These are phyloP conservation scores for Ophiosphaerella narmari DNA, from an alignment of 2,329 filamentous ascomycete genomes.

Conservation along the genomic window DNA sequence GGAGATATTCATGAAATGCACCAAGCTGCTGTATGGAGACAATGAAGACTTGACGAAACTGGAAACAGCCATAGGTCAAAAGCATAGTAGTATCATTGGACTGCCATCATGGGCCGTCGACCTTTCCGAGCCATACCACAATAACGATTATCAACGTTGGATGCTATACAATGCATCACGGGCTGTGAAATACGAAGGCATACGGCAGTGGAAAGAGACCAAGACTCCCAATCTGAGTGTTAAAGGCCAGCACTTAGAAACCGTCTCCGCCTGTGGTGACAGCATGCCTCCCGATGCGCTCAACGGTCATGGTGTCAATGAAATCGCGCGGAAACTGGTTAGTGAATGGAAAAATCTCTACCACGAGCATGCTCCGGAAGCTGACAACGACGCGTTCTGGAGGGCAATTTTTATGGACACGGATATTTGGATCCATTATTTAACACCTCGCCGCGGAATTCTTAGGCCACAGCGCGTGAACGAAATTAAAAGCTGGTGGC, in stretches of 20 bases:
- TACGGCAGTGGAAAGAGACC: neutral
- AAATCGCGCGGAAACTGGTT: neutral
- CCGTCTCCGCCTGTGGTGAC: neutral
- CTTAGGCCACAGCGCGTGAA: neutral
- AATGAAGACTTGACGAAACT: slow-evolving; percentile 1
- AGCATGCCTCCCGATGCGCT: too few relatives aligned
- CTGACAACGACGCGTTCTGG: slow-evolving; percentile 1
- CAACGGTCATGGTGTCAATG: too few relatives aligned
- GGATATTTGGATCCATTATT: neutral
- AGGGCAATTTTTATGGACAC: slow-evolving; percentile 1
- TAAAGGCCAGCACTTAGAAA: neutral
- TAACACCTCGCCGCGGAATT: neutral
- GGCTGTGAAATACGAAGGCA: neutral
- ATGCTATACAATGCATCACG: neutral
- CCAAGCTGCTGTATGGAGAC: slow-evolving; percentile 1
- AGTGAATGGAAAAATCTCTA: neutral
- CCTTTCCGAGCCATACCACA: neutral
- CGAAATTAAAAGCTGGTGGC: slow-evolving; percentile 1
- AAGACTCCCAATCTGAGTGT: neutral
- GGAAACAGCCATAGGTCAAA: neutral
- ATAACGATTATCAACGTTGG: neutral
- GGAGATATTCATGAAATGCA: slow-evolving; percentile 1
- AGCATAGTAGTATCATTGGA: neutral
- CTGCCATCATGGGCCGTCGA: slow-evolving; percentile 8
- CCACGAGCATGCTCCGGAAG: neutral